Conservation (phyloP, 2,329 filamentous ascomycete genomes). For the Clonostachys rosea region DNA sequence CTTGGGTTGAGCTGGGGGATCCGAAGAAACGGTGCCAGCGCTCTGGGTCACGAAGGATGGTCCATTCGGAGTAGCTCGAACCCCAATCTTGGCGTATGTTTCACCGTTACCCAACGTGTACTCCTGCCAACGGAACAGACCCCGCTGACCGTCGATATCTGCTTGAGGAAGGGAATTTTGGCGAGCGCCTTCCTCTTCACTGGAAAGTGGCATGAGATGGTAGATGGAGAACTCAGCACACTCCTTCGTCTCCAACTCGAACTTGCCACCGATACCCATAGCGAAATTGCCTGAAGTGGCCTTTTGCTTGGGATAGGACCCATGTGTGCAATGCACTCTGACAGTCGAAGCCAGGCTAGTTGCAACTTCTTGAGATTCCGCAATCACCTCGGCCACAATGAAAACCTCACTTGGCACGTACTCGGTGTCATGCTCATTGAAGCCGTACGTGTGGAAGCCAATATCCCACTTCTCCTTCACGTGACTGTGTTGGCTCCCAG, state of each 20-base stretch:
- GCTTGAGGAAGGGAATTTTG: no score
- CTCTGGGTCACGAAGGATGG: no score
- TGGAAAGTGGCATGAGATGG: slow-evolving; percentile 38
- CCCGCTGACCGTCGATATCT: no score
- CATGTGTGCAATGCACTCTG: slow-evolving; percentile 24
- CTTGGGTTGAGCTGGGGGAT: slow-evolving; percentile 43
- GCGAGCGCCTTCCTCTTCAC: slow-evolving; percentile 9
- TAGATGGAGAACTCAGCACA: slow-evolving; percentile 41
- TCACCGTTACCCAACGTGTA: slow-evolving; percentile 14
- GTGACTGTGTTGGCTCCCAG: slow-evolving; percentile 3
- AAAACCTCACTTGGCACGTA: slow-evolving; percentile 25
- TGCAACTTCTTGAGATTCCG: slow-evolving; percentile 36
- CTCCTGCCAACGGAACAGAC: not conserved
- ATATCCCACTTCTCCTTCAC: slow-evolving; percentile 5
- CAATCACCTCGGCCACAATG: slow-evolving; percentile 40
- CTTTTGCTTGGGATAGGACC: slow-evolving; percentile 41
- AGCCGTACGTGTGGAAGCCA: slow-evolving; percentile 33
- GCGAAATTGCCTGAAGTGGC: slow-evolving; percentile 48
- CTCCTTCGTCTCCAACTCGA: slow-evolving; percentile 22
- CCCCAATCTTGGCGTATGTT: not conserved
- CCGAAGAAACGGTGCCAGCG: slow-evolving; percentile 8
- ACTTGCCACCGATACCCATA: slow-evolving; percentile 17
- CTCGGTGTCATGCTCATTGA: no score
- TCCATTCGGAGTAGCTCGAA: no score
- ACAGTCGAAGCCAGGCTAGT: slow-evolving; percentile 22